Evolutionary conservation across 2,329 filamentous ascomycete species (phyloP).

Genomic region (Keithomyces neogunnii): DNA sequence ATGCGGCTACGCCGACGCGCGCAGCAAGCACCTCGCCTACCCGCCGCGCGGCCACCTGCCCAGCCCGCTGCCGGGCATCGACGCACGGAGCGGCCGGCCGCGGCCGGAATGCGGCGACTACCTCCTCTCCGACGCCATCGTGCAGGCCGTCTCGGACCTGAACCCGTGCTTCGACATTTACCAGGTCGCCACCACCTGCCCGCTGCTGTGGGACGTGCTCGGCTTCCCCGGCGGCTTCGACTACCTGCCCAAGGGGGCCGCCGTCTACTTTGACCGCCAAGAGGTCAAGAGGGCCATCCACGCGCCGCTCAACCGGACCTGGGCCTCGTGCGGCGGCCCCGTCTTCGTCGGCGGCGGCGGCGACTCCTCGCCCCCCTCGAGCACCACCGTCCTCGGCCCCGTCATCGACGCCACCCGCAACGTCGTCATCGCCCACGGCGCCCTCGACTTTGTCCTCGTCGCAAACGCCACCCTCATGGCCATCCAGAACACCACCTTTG

Average conservation of each 20-base stretch:
- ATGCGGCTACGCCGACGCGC: slow-evolving; percentile 54
- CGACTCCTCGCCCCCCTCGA: slow-evolving; percentile 11
- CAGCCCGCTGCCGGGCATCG: background rate
- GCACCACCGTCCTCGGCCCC: slow-evolving; percentile 37
- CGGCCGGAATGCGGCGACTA: slow-evolving; percentile 34
- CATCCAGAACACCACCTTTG: slow-evolving; percentile 77
- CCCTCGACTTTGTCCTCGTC: slow-evolving; percentile 59
- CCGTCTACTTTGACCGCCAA: slow-evolving; percentile 59
- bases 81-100: slow-evolving; percentile 25
- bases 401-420: slow-evolving; percentile 65
- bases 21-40: slow-evolving; percentile 53
- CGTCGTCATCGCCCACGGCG: slow-evolving; percentile 66
- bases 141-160: slow-evolving; percentile 41
- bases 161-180: slow-evolving; percentile 75
- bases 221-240: slow-evolving; percentile 61
- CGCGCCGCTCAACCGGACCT: slow-evolving; percentile 40
- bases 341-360: slow-evolving; percentile 26
- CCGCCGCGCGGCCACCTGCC: slow-evolving; percentile 45
- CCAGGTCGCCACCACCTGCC: slow-evolving; percentile 61
- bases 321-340: slow-evolving; percentile 45
- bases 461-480: slow-evolving; percentile 60
- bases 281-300: slow-evolving; percentile 64
- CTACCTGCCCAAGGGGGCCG: slow-evolving; percentile 44
- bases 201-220: slow-evolving; percentile 60
- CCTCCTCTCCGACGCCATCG: slow-evolving; percentile 46